Evolutionary conservation across 2,329 filamentous ascomycete genomes (phyloP).

Genomic region (Pestalotiopsis sp.): DNA sequence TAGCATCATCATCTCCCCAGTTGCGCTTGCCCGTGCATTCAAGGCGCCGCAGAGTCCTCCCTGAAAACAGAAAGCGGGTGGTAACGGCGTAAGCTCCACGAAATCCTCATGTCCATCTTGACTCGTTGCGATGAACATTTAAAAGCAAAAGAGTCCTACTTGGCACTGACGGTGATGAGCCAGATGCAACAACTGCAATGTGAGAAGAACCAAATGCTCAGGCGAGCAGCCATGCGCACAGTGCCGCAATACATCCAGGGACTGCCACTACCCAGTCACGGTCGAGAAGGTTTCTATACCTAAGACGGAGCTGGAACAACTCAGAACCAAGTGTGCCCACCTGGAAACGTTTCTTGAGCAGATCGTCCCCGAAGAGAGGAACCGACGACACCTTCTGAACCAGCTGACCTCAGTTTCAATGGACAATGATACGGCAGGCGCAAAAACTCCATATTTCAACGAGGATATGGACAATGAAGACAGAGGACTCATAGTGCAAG

Average conservation of each 20-base stretch:
- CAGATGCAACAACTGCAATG: constrained; percentile 57
- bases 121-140: background rate
- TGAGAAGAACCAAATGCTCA: constrained; percentile 55
- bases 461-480: constrained; percentile 18
- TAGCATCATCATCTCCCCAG: constrained; percentile 9
- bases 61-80: constrained; percentile 50
- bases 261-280: constrained; percentile 49
- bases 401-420: constrained; percentile 18
- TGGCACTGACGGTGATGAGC: background rate
- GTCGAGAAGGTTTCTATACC: constrained; percentile 47
- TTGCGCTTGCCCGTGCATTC: constrained; percentile 52
- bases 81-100: constrained; percentile 45
- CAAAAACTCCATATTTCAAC: constrained; percentile 2
- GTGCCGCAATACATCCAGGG: constrained; percentile 43
- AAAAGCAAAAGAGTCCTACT: background rate
- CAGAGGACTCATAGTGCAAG: constrained; percentile 47
- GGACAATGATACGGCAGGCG: constrained; percentile 10
- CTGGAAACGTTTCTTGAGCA: constrained; percentile 43
- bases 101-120: background rate
- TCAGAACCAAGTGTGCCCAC: constrained; percentile 40
- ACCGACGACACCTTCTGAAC: constrained; percentile 35
- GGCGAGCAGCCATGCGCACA: constrained; percentile 51
- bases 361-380: constrained; percentile 36
- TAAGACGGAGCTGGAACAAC: constrained; percentile 42
- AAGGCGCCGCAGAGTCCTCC: constrained; percentile 48